Evolutionary conservation across 2,329 filamentous ascomycete genomes (phyloP).

Genomic region (Diaporthe ilicicola): DNA sequence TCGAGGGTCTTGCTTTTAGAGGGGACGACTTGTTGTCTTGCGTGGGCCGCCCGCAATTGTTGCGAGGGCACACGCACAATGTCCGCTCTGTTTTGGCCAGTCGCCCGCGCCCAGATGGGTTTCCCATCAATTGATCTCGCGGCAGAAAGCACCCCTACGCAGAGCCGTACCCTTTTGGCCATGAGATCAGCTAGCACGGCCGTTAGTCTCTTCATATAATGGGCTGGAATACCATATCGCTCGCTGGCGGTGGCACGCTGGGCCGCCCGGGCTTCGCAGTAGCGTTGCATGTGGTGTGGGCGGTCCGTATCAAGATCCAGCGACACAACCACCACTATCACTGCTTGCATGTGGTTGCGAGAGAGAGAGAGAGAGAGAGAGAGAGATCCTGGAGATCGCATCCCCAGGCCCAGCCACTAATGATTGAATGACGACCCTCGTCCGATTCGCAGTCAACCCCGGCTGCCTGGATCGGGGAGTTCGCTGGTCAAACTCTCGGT

Average conservation of each 20-base stretch:
- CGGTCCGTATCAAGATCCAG: conserved; percentile 25
- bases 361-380: conserved; percentile 9
- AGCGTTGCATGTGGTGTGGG: conserved; percentile 29
- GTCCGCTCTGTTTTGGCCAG: conserved; percentile 18
- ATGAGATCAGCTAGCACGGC: neutral
- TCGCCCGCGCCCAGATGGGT: neutral
- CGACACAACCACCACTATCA: conserved; percentile 2
- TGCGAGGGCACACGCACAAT: neutral
- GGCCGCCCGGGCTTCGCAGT: conserved; percentile 20
- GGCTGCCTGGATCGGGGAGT: conserved; percentile 15
- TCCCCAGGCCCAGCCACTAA: conserved; percentile 11
- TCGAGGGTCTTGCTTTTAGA: conserved; percentile 12
- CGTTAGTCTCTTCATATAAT: neutral
- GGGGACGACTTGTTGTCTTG: conserved; percentile 13
- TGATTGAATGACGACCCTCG: conserved; percentile 13
- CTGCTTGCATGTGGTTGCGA: conserved; percentile 11
- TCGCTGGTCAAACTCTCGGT: conserved; percentile 18
- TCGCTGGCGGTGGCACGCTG: conserved; percentile 17
- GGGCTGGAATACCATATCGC: neutral
- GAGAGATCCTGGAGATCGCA: conserved; percentile 9
- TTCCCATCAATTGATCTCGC: neutral
- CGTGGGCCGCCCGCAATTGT: conserved; percentile 5
- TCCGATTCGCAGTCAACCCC: neutral
- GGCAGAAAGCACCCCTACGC: neutral
- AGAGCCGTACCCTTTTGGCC: neutral